Evolutionary conservation across 2,329 filamentous ascomycete species (phyloP).

Genomic region (Ophiostoma sp.): DNA sequence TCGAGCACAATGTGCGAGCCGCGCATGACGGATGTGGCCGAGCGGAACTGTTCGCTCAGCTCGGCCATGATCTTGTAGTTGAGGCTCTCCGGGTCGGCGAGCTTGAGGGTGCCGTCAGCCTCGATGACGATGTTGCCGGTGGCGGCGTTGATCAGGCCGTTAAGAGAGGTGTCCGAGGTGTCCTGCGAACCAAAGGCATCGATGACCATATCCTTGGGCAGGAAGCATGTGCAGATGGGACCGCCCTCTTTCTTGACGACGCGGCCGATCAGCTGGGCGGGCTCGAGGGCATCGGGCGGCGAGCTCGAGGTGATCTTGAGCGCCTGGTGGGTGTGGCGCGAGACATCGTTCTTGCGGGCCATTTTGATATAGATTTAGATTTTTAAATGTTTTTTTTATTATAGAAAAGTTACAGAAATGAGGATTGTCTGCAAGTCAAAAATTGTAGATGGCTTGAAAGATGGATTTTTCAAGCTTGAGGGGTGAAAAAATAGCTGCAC

Average conservation of each 20-base stretch:
- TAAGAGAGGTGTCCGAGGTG: not conserved
- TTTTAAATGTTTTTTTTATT: not conserved
- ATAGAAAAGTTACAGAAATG: not conserved
- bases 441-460: not conserved
- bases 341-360: conserved; percentile 50
- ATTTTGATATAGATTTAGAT: conserved; percentile 40
- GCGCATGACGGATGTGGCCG: conserved; percentile 12
- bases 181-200: conserved; percentile 3
- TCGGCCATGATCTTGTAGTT: conserved; percentile 13
- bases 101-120: not conserved
- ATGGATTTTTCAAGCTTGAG: conserved; percentile 2
- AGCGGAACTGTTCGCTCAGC: conserved; percentile 15
- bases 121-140: conserved; percentile 3
- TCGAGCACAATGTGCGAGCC: conserved; percentile 16
- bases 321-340: conserved; percentile 73
- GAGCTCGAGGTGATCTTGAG: conserved; percentile 63
- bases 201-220: conserved; percentile 10
- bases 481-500: conserved; percentile 11
- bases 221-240: conserved; percentile 13
- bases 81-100: not conserved
- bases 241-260: conserved; percentile 53
- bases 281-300: conserved; percentile 54
- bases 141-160: conserved; percentile 15
- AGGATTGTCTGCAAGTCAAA: too few relatives aligned
- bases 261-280: conserved; percentile 64